Conservation (phyloP, 1,139 yeast genomes). For the Schwanniomyces etchellsii region DNA sequence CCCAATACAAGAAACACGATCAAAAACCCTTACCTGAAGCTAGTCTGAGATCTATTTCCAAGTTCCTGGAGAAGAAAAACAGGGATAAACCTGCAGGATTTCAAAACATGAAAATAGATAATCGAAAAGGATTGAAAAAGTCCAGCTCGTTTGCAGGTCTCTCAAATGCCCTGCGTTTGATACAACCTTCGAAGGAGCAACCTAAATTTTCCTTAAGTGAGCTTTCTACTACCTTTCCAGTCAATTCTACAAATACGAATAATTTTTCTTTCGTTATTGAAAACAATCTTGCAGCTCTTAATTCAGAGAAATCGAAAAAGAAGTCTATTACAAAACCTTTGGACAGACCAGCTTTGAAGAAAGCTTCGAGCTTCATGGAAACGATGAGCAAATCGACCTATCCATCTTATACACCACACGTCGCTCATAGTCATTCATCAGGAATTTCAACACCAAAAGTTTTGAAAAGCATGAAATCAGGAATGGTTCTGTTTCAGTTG, state of each 20-base stretch:
- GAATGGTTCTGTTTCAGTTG: conserved; percentile 33
- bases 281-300: conserved; percentile 7
- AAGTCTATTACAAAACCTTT: conserved; percentile 10
- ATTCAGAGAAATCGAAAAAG: conserved; percentile 11
- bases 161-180: conserved; percentile 2
- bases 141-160: conserved; percentile 8
- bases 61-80: background rate
- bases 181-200: conserved; percentile 5
- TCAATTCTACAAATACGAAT: conserved; percentile 9
- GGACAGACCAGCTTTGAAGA: conserved; percentile 9
- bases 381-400: conserved; percentile 5
- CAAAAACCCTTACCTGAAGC: background rate
- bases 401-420: conserved; percentile 3
- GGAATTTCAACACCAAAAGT: conserved; percentile 12
- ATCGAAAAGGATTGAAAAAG: no score
- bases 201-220: conserved; percentile 21
- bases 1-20: background rate
- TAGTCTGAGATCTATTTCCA: conserved; percentile 1
- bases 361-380: conserved; percentile 6
- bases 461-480: conserved; percentile 30
- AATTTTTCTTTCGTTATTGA: conserved; percentile 14
- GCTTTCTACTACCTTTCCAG: conserved; percentile 21
- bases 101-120: no score
- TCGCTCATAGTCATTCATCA: conserved; percentile 1
- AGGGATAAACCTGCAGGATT: no score